Evolutionary conservation across 2,329 filamentous ascomycete species (phyloP), one percentile per base, ranked within the genome.

Genomic region (Sclerotinia subarctica): DNA sequence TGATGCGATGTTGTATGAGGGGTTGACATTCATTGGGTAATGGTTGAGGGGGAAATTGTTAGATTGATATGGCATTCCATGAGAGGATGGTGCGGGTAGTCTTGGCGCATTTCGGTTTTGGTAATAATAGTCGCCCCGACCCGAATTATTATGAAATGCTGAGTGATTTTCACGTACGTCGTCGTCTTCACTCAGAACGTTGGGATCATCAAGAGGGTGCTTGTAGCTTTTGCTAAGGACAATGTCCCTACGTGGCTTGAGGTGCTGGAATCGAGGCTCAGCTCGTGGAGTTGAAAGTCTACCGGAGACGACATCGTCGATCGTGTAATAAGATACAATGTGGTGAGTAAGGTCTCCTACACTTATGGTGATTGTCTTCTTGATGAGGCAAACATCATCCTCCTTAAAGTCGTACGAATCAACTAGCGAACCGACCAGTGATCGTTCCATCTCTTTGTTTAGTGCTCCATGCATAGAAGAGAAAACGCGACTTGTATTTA

Each of bases 321-420:
- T 84, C 54, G 82, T 92, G 81, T 97, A 97, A 77, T 97, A 97
- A 21, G 90, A 94, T 52, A 97, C 93, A 64, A 97, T 81, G 75
- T 96, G 93, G 75, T 96, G 93, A 2, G 88, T 88, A 2, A 93
- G 85, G 2, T 90, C 90, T 35, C 89, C 84, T 63, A 90, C 88
- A 2, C 85, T 88, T 51, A 97, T 87, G 73, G 90, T 94, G 79
- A 97, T 93, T 0, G 93, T 97, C 82, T 97, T 97, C 84, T 97
- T 97, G 71, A 97, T 86, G 52, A 97, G 80, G n/a, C 64, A 63
- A 42, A 51, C 24, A 0, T 94, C 93, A 1, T 88, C 86, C 19
- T 88, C 83, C 75, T 95, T 95, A 84, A 97, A 97, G 44, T 88
- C 87, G 74, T 97, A 97, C 0, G 90, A 93, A 79, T 96, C 93